A percentile compares a stretch with the other conserved stretches of the same genome.
Conservation (phyloP, 768 basidiomycete species). For the Tulasnella sp. region DNA sequence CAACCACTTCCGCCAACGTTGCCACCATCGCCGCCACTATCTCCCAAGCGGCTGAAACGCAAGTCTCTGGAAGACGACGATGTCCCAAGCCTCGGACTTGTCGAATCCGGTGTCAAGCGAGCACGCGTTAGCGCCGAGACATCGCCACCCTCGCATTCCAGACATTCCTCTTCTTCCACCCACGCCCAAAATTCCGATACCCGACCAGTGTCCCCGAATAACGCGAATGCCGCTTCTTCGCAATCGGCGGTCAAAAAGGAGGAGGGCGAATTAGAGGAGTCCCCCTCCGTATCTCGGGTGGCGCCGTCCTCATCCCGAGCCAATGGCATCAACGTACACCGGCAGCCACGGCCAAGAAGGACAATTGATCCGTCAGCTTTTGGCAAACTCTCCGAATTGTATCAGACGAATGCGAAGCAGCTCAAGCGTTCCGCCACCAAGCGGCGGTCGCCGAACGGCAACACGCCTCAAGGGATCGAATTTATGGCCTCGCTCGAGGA, state of each 20-base stretch:
- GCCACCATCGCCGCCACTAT: constrained; percentile 73
- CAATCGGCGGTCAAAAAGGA: constrained; percentile 21
- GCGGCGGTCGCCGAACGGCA: constrained; percentile 12
- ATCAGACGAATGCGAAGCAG: constrained; percentile 28
- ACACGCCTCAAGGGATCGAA: not conserved
- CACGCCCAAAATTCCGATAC: not conserved
- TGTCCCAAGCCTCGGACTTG: constrained; percentile 81
- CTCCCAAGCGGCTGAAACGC: constrained; percentile 80
- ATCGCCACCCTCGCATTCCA: constrained; percentile 9
- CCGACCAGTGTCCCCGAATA: constrained; percentile 9
- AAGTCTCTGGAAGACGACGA: constrained; percentile 75
- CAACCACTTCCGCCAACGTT: constrained; percentile 31
- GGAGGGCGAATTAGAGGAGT: constrained; percentile 28
- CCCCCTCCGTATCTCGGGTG: constrained; percentile 20
- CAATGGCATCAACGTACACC: constrained; percentile 5
- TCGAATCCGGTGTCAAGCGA: constrained; percentile 62
- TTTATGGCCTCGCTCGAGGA: constrained; percentile 18
- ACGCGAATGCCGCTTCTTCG: constrained; percentile 4
- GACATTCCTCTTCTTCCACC: constrained; percentile 22
- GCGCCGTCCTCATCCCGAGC: not conserved
- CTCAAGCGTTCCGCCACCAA: constrained; percentile 30
- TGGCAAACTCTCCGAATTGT: constrained; percentile 4
- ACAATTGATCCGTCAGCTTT: constrained; percentile 9
- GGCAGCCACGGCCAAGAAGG: constrained; percentile 14
- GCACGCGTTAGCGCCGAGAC: constrained; percentile 13